These are phyloP conservation scores for Tribonema minus DNA, from an alignment of 108 stramenopile genomes.

Conservation along the genomic window DNA sequence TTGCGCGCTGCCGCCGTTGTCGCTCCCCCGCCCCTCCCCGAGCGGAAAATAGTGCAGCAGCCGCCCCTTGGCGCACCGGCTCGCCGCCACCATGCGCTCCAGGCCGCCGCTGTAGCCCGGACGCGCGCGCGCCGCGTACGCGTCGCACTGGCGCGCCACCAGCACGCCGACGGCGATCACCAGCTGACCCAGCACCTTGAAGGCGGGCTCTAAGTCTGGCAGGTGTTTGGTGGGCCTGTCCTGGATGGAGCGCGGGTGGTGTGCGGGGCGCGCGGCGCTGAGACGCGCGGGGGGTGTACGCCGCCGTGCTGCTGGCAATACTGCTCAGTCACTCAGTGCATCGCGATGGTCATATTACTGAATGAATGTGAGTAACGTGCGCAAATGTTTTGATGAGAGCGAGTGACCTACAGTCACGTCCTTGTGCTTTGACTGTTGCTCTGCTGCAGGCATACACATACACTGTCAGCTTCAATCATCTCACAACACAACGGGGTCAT, in stretches of 20 bases:
- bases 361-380: too few species aligned
- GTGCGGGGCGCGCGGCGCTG: not conserved
- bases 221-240: slow-evolving; percentile 68
- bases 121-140: slow-evolving; percentile 21
- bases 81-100: slow-evolving; percentile 58
- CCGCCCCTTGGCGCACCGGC: slow-evolving; percentile 74
- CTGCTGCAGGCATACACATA: too few species aligned
- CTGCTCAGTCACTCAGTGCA: too few species aligned
- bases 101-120: slow-evolving; percentile 53
- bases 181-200: slow-evolving; percentile 68
- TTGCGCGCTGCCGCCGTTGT: too few species aligned
- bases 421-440: too few species aligned
- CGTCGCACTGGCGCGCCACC: slow-evolving; percentile 74
- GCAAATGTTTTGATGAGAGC: too few species aligned
- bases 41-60: slow-evolving; percentile 83
- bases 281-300: too few species aligned
- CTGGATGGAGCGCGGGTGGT: slow-evolving; percentile 42
- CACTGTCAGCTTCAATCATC: too few species aligned
- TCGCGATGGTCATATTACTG: too few species aligned
- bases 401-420: too few species aligned
- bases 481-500: too few species aligned
- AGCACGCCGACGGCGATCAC: slow-evolving; percentile 69
- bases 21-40: not conserved
- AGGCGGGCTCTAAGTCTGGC: slow-evolving; percentile 69
- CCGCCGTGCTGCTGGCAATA: too few species aligned